Evolutionary conservation across 352 stramenopile genomes (phyloP), one percentile per base, ranked within the genome.

Genomic region (Globisporangium spiculum): DNA sequence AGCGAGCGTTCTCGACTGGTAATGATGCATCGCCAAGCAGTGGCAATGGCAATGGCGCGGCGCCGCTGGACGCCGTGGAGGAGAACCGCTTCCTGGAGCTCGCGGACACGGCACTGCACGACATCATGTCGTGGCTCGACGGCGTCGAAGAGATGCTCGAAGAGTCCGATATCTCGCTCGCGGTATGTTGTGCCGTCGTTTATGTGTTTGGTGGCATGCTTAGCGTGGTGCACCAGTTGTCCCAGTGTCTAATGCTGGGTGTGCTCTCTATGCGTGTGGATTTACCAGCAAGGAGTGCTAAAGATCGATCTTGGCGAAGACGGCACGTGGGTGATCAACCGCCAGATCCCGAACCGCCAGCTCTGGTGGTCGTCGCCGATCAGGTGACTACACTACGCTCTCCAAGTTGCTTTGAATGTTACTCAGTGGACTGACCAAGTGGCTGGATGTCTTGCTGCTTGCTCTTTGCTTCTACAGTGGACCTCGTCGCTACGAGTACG

Each of bases 251-350:
- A n/a, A 52, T 52, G 44, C 44, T 52, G 18, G 18, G 9, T 54
- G 44, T 76, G 20, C 16, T 32, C 1, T 57, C 38, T 57, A 30
- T 32, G 58, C 2, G 4, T 56, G n/a, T 27, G 12, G 12, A 1
- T 46, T 61, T 48, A 48, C 20, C 12, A 97, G 92, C 93, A 98
- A 97, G 97, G 97, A 30, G 97, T 99, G 14, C 73, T 99, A 46
- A 98, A 97, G 53, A 92, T 99, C 60, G 88, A 95, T 54, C 79
- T 99, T 27, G 94, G 93, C 52, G 85, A 96, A 27, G 80, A 97
- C 71, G 96, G 97, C 65, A 98, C 94, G 55, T 99, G 93, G 91
- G 97, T 99, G 34, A 87, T 99, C 67, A 99, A 99, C 80, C 98
- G 98, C 71, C 97, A 99, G 76, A 97, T 97, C 46, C 97, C 97